Percentiles rank a stretch among this genome's conserved stretches.
These are phyloP conservation scores for Rhizophlyctis rosea DNA, from an alignment of 192 early-diverging fungal species.

Conservation along the genomic window DNA sequence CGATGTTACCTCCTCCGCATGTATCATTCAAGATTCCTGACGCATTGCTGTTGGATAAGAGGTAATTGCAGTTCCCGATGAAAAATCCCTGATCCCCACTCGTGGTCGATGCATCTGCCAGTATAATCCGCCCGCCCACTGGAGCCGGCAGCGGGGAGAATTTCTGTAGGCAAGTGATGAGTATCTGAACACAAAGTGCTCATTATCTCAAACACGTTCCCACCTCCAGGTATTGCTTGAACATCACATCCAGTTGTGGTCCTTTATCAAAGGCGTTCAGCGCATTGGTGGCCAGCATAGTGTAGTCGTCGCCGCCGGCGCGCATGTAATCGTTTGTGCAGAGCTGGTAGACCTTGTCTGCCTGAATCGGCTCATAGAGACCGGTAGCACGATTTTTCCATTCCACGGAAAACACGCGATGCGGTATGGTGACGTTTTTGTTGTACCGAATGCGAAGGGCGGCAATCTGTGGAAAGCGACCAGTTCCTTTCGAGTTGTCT, in stretches of 20 bases:
- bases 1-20: constrained; percentile 6
- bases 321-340: constrained; percentile 20
- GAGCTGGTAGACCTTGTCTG: constrained; percentile 14
- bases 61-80: neutral
- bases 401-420: neutral
- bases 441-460: constrained; percentile 3
- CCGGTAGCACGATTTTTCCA: neutral
- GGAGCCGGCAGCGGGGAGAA: constrained; percentile 1
- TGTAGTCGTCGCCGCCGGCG: constrained; percentile 14
- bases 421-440: neutral
- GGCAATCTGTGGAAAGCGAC: constrained; percentile 17
- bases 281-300: neutral
- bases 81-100: neutral
- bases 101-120: neutral
- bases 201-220: too few species aligned
- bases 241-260: constrained; percentile 10
- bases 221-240: constrained; percentile 9
- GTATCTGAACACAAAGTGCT: too few species aligned
- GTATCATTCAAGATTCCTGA: neutral
- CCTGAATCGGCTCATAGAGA: constrained; percentile 7
- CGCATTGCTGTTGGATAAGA: neutral
- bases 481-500: neutral
- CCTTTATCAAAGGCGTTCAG: constrained; percentile 7
- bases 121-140: neutral
- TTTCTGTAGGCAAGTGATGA: too few species aligned